Conservation (phyloP, 2,329 filamentous ascomycete species). For the Aspergillus sp. region DNA sequence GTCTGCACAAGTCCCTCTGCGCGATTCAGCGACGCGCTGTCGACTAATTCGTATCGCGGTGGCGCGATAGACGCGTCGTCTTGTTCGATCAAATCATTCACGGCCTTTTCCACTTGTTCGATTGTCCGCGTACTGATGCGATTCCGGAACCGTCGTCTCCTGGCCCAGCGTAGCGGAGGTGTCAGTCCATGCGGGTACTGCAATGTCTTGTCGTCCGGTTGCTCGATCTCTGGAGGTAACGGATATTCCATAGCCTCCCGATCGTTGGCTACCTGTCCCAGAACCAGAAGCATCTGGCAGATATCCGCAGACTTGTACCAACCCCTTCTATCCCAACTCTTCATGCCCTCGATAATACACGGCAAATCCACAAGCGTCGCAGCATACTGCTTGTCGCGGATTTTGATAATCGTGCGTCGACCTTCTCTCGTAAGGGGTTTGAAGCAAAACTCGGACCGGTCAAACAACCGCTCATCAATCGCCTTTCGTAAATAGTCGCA, state of each 20-base stretch:
- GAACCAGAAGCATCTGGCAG: slow-evolving; percentile 78
- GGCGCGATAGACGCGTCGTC: slow-evolving; percentile 54
- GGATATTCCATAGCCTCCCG: slow-evolving; percentile 57
- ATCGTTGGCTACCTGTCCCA: slow-evolving; percentile 58
- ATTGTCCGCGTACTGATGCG: slow-evolving; percentile 75
- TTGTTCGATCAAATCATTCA: slow-evolving; percentile 62
- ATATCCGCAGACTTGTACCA: slow-evolving; percentile 87
- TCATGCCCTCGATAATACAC: slow-evolving; percentile 82
- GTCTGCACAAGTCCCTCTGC: slow-evolving; percentile 36
- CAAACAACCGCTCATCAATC: slow-evolving; percentile 69
- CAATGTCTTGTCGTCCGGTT: slow-evolving; percentile 47
- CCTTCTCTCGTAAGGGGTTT: slow-evolving; percentile 65
- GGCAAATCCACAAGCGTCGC: slow-evolving; percentile 75
- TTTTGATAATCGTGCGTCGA: slow-evolving; percentile 62
- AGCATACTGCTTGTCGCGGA: slow-evolving; percentile 64
- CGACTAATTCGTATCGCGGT: slow-evolving; percentile 58
- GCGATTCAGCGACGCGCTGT: slow-evolving; percentile 42
- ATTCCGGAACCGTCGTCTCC: slow-evolving; percentile 75
- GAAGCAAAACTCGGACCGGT: slow-evolving; percentile 69
- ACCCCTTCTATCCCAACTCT: slow-evolving; percentile 80
- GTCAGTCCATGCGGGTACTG: slow-evolving; percentile 81
- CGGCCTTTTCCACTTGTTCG: slow-evolving; percentile 72
- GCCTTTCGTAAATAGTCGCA: slow-evolving; percentile 72
- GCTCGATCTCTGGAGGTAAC: slow-evolving; percentile 63
- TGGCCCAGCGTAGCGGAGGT: slow-evolving; percentile 77